Conservation (phyloP, 2,329 filamentous ascomycete species). For the Fusarium sp. region DNA sequence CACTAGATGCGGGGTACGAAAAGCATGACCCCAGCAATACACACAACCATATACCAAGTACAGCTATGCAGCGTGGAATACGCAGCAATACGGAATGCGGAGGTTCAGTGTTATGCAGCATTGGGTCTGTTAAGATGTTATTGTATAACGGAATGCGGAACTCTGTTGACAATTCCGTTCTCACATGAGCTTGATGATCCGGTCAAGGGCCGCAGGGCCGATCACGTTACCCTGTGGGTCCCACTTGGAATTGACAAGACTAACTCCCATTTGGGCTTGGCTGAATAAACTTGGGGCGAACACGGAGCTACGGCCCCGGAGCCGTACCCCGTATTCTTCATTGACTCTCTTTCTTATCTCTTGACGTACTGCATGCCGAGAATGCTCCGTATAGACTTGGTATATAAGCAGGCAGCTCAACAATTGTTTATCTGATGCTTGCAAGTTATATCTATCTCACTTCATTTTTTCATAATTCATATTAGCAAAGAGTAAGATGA, state of each 20-base stretch:
- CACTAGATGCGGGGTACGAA: not conserved
- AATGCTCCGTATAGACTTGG: conserved; percentile 3
- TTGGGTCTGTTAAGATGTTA: not conserved
- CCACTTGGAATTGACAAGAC: not conserved
- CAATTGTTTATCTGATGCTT: not conserved
- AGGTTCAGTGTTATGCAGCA: not conserved
- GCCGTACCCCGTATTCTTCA: conserved; percentile 1
- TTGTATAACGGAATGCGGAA: not conserved
- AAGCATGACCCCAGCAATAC: not conserved
- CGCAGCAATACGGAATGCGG: not conserved
- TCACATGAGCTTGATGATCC: not conserved
- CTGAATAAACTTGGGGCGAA: not conserved
- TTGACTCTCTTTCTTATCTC: not conserved
- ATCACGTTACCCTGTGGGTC: conserved; percentile 2
- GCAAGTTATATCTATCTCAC: not conserved
- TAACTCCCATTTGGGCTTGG: not conserved
- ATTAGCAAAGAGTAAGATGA: not conserved
- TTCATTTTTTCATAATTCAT: not conserved
- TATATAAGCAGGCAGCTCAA: conserved; percentile 1
- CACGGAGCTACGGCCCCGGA: conserved; percentile 10
- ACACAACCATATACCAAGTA: not conserved
- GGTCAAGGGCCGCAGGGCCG: not conserved
- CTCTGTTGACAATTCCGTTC: not conserved
- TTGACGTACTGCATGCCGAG: not conserved
- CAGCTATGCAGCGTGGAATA: not conserved